These are phyloP conservation scores for Tolypocladium guangdongense DNA, from an alignment of 2,329 filamentous ascomycete species.

Conservation along the genomic window DNA sequence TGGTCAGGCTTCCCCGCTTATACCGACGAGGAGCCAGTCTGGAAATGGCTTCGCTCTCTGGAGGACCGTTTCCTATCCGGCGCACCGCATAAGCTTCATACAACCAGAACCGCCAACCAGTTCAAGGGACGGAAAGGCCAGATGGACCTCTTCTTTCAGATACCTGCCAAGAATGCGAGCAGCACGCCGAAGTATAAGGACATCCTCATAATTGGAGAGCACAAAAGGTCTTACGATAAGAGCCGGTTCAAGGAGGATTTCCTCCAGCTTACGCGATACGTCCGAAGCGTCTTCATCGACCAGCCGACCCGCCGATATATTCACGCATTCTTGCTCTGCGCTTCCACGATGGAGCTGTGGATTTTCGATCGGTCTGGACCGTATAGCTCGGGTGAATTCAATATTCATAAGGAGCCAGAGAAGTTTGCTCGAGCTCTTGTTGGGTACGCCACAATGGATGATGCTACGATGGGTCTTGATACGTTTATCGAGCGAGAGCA, in stretches of 20 bases:
- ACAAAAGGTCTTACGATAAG: constrained; percentile 7
- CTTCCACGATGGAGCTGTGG: constrained; percentile 10
- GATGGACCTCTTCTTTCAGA: constrained; percentile 11
- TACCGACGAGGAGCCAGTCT: constrained; percentile 3
- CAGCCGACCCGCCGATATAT: constrained; percentile 13
- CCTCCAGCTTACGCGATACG: constrained; percentile 9
- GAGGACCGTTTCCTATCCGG: constrained; percentile 4
- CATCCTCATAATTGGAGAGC: constrained; percentile 10
- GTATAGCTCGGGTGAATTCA: constrained; percentile 7
- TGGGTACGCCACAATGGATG: constrained; percentile 9
- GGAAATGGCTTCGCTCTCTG: no score
- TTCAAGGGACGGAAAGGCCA: constrained; percentile 10
- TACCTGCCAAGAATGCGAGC: neutral
- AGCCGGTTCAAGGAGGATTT: constrained; percentile 8
- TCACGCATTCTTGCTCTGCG: constrained; percentile 7
- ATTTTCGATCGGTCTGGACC: constrained; percentile 11
- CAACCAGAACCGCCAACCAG: constrained; percentile 8
- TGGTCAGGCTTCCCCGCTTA: constrained; percentile 6
- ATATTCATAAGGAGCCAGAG: constrained; percentile 8
- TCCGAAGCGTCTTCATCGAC: constrained; percentile 3
- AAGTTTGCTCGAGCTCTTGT: constrained; percentile 9
- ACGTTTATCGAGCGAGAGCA: constrained; percentile 2
- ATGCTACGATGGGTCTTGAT: constrained; percentile 7
- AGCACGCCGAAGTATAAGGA: constrained; percentile 8
- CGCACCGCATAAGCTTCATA: constrained; percentile 8